Evolutionary conservation across 768 basidiomycete genomes (phyloP).

Genomic region (Lentinula aciculospora): DNA sequence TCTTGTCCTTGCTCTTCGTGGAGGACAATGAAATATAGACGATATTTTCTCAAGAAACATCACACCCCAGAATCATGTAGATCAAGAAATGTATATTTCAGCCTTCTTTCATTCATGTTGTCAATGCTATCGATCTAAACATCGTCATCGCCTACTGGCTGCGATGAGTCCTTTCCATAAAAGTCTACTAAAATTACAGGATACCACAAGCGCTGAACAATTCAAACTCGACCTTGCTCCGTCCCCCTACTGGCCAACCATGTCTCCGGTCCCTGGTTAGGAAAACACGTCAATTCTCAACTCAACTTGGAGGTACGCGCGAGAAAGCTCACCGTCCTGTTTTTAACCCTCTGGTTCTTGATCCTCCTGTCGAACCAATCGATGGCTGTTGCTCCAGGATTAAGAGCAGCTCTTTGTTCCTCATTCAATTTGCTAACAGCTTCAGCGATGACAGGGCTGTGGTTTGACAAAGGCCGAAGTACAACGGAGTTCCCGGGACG

Average conservation of each 20-base stretch:
- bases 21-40: slow-evolving; percentile 52
- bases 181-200: not conserved
- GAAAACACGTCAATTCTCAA: not conserved
- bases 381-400: slow-evolving; percentile 15
- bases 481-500: slow-evolving; percentile 43
- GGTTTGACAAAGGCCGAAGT: slow-evolving; percentile 38
- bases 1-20: slow-evolving; percentile 92
- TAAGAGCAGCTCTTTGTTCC: slow-evolving; percentile 7
- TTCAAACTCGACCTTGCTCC: slow-evolving; percentile 10
- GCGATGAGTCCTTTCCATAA: not conserved
- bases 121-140: not conserved
- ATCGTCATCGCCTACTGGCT: not conserved
- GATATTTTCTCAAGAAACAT: not conserved
- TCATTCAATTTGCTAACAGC: slow-evolving; percentile 25
- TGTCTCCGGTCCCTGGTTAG: slow-evolving; percentile 8
- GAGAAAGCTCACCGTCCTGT: slow-evolving; percentile 12
- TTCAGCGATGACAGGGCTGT: slow-evolving; percentile 40
- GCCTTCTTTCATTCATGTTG: not conserved
- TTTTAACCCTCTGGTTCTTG: slow-evolving; percentile 16
- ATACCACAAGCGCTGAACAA: not conserved
- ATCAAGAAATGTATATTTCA: not conserved
- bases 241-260: slow-evolving; percentile 17
- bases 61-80: not conserved
- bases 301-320: not conserved
- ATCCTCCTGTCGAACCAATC: slow-evolving; percentile 20